phyloP scores from a whole-genome alignment of 345 rosid species.

The Camelina sativa region DNA sequence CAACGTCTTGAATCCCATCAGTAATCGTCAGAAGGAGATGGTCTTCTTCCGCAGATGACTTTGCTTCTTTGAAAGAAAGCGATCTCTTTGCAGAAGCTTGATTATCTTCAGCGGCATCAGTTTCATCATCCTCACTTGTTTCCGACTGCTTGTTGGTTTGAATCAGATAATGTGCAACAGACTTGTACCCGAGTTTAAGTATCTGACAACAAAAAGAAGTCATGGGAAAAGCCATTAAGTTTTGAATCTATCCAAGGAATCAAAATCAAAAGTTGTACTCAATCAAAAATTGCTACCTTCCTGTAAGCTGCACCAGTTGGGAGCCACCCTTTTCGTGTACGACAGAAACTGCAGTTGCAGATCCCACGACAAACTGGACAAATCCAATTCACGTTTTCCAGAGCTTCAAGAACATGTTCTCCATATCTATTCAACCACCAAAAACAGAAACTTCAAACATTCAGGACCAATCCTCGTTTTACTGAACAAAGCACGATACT shows the following conservation, averaged over 20 bases:
- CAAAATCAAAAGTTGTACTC: neutral
- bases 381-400: constrained; percentile 74
- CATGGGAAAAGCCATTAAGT: constrained; percentile 17
- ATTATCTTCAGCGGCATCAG: constrained; percentile 34
- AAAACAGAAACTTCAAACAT: neutral
- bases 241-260: neutral
- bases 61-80: constrained; percentile 53
- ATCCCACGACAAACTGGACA: constrained; percentile 92
- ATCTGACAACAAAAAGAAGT: constrained; percentile 51
- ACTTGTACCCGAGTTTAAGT: constrained; percentile 72
- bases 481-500: constrained; percentile 13
- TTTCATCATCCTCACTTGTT: constrained; percentile 41
- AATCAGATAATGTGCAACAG: constrained; percentile 94
- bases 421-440: constrained; percentile 64
- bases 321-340: constrained; percentile 77
- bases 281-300: constrained; percentile 52
- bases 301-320: constrained; percentile 78
- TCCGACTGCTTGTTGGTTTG: constrained; percentile 52
- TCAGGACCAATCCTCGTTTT: neutral
- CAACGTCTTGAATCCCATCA: constrained; percentile 36
- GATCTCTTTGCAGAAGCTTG: constrained; percentile 68
- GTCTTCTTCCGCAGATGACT: constrained; percentile 33
- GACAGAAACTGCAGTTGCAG: constrained; percentile 93
- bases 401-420: constrained; percentile 91
- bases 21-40: constrained; percentile 18